Evolutionary conservation across 1,139 yeast genomes (phyloP).

Genomic region (Magnusiomyces suaveolens): DNA sequence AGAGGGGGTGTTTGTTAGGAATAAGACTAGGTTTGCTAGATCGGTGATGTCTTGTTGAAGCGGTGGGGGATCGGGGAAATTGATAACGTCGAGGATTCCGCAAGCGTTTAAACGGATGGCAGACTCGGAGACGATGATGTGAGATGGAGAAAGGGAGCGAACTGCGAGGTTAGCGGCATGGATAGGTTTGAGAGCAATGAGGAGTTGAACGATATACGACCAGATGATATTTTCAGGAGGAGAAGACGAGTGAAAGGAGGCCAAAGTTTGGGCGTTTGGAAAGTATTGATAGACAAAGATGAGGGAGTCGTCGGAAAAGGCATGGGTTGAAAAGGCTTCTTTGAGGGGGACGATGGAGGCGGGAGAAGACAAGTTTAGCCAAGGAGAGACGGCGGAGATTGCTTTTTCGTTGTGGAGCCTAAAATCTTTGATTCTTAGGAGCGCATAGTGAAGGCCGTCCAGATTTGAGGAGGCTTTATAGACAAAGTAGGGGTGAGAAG

Average conservation of each 20-base stretch:
- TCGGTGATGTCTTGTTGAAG: no score
- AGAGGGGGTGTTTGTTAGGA: no score
- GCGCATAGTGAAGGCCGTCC: slow-evolving; percentile 70
- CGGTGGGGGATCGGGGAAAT: no score
- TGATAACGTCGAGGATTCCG: slow-evolving; percentile 64
- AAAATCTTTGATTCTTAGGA: slow-evolving; percentile 63
- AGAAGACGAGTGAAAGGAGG: slow-evolving; percentile 41
- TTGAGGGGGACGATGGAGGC: slow-evolving; percentile 45
- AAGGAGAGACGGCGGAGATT: slow-evolving; percentile 41
- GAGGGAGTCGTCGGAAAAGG: slow-evolving; percentile 65
- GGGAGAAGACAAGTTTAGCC: slow-evolving; percentile 36
- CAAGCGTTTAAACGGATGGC: slow-evolving; percentile 64
- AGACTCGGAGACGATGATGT: slow-evolving; percentile 61
- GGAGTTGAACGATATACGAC: slow-evolving; percentile 65
- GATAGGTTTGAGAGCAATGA: slow-evolving; percentile 53
- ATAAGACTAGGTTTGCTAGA: no score
- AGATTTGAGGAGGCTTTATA: slow-evolving; percentile 72
- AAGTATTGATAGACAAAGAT: slow-evolving; percentile 57
- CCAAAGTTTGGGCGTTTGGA: slow-evolving; percentile 53
- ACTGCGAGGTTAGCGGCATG: slow-evolving; percentile 58
- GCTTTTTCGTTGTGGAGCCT: slow-evolving; percentile 52
- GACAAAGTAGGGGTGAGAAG: slow-evolving; percentile 52
- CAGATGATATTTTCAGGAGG: slow-evolving; percentile 62
- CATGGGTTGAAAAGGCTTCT: slow-evolving; percentile 81
- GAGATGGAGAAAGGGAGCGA: slow-evolving; percentile 53